phyloP scores from a whole-genome alignment of 768 basidiomycete genomes.

The Amyloporia xantha region DNA sequence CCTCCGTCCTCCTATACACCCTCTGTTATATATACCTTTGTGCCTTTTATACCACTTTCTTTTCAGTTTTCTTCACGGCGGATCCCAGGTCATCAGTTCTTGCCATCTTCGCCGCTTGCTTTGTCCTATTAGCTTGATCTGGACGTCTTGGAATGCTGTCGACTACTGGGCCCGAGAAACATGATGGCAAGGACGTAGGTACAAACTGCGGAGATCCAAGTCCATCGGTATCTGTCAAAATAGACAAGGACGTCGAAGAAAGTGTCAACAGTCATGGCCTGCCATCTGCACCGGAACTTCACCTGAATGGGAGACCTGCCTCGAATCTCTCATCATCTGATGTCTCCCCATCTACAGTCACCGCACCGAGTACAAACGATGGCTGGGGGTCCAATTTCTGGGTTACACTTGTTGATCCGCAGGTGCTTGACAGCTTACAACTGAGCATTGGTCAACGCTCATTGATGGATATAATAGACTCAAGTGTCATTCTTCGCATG shows the following conservation, averaged over 20 bases:
- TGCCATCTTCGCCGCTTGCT: background rate
- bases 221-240: background rate
- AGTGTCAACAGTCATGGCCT: background rate
- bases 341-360: constrained; percentile 3
- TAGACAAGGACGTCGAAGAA: background rate
- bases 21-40: background rate
- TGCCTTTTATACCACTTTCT: background rate
- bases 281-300: constrained; percentile 20
- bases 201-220: background rate
- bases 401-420: constrained; percentile 90
- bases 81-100: background rate
- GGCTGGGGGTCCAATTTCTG: constrained; percentile 90
- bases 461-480: constrained; percentile 23
- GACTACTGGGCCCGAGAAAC: background rate
- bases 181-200: background rate
- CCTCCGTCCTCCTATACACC: too few relatives aligned
- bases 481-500: constrained; percentile 80
- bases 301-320: constrained; percentile 21
- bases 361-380: constrained; percentile 11
- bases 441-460: too few relatives aligned
- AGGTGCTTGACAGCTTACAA: constrained; percentile 47
- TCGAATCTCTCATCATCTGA: constrained; percentile 10
- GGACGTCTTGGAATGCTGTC: background rate
- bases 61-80: background rate
- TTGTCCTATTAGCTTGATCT: background rate